Conservation (phyloP, 2,329 filamentous ascomycete species). For the Neopestalotiopsis clavispora region DNA sequence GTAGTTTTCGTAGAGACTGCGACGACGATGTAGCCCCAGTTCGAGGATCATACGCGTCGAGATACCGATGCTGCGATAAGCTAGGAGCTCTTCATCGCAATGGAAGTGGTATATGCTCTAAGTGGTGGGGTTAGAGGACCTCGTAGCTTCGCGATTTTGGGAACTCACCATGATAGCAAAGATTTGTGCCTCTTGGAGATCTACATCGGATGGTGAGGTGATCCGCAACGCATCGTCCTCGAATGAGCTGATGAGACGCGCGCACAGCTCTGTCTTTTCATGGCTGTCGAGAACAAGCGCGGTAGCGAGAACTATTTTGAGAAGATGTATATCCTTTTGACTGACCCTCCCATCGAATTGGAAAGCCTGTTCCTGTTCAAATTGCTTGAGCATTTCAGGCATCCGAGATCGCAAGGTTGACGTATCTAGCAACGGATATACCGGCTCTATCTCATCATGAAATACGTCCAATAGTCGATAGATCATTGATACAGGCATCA, state of each 20-base stretch:
- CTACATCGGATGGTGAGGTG: slow-evolving; percentile 8
- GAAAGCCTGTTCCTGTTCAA: background rate
- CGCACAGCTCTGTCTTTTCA: slow-evolving; percentile 10
- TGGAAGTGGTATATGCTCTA: slow-evolving; percentile 14
- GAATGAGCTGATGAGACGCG: slow-evolving; percentile 7
- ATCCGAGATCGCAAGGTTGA: background rate
- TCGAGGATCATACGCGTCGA: slow-evolving; percentile 14
- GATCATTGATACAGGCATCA: background rate
- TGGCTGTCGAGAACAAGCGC: slow-evolving; percentile 9
- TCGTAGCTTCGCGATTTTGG: too few relatives aligned
- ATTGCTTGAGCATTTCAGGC: slow-evolving; percentile 9
- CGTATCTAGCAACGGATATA: slow-evolving; percentile 14
- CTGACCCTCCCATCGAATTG: background rate
- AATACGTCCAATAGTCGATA: slow-evolving; percentile 5
- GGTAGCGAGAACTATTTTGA: slow-evolving; percentile 14
- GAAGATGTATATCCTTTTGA: slow-evolving; percentile 14
- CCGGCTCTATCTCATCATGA: slow-evolving; percentile 4
- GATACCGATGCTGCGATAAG: slow-evolving; percentile 12
- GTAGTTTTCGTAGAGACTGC: slow-evolving; percentile 38
- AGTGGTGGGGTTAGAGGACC: background rate
- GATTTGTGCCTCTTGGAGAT: slow-evolving; percentile 8
- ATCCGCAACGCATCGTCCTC: slow-evolving; percentile 10
- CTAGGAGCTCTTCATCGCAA: slow-evolving; percentile 15
- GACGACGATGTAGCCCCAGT: slow-evolving; percentile 13
- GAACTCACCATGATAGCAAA: slow-evolving; percentile 13